A percentile compares a stretch with the other conserved stretches of the same genome.
phyloP scores from a whole-genome alignment of 352 stramenopile genomes.

The Thalassiosira hispida region DNA sequence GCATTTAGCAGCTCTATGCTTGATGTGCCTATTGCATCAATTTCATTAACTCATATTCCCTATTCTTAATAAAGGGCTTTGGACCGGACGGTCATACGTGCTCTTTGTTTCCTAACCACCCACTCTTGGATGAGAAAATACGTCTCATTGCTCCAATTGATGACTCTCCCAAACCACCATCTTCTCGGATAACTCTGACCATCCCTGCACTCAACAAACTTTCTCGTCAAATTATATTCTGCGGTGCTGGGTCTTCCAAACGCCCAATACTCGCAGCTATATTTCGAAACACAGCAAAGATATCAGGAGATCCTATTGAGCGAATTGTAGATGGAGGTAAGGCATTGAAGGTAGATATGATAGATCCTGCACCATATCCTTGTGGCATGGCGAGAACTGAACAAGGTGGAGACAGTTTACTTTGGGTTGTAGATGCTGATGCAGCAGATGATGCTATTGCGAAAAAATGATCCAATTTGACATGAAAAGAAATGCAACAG shows the following conservation, averaged over 20 bases:
- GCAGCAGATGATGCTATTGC: conserved; percentile 16
- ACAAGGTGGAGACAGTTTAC: conserved; percentile 36
- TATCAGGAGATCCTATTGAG: background rate
- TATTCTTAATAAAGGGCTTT: conserved; percentile 85
- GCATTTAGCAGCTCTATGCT: background rate
- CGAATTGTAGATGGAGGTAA: conserved; percentile 5
- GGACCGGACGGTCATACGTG: conserved; percentile 98
- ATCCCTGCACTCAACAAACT: conserved; percentile 92
- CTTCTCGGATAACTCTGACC: conserved; percentile 96
- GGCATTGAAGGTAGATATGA: conserved; percentile 35
- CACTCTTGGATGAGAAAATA: conserved; percentile 87
- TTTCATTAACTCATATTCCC: background rate
- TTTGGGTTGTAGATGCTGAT: conserved; percentile 73
- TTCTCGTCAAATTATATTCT: conserved; percentile 71
- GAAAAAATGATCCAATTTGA: background rate
- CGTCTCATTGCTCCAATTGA: conserved; percentile 92
- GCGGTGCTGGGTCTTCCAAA: conserved; percentile 70
- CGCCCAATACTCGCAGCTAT: conserved; percentile 57
- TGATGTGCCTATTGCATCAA: too few species aligned
- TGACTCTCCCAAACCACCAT: conserved; percentile 97
- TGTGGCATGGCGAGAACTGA: conserved; percentile 65
- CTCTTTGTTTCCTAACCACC: conserved; percentile 96
- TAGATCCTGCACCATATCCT: conserved; percentile 63
- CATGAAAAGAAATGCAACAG: background rate
- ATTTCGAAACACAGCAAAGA: conserved; percentile 44